Base-by-base conservation (phyloP, 331 rosid genomes). In the Stylosanthes scabra region DNA sequence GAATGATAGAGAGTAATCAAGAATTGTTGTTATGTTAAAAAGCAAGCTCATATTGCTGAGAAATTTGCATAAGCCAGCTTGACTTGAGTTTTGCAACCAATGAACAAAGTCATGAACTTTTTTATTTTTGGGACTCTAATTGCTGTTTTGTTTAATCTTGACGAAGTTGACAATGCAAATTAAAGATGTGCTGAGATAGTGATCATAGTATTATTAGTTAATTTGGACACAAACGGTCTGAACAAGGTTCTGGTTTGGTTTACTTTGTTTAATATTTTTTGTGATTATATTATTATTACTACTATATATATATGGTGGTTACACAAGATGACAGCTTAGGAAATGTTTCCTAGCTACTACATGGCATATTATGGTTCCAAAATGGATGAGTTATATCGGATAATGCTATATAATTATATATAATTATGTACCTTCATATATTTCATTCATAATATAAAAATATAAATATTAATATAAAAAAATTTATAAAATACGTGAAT, bases 261-360 rank as follows among this genome's bases (percentile, higher is more conserved):
- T 59, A 68, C 14, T 74, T 80, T 54, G 34, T 61, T 34, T 34
- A 34, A 34, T 34, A 34, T 34, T 34, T 49, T 37, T 45, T 31
- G 72, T 7, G 25, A 68, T 4, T 66, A 27, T 58, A 25, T 15
- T 58, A 57, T 42, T 27, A 41, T 29, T 54, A 52, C 1, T 15
- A 40, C 25, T 63, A 41, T 51, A 51, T 75, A 12, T 42, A 34
- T 68, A 25, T 79, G 11, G 41, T 25, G 37, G 58, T 56, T 56
- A 59, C 67, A 64, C 55, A 82, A 71, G 29, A 60, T 61, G 85
- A 78, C 87, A 78, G 78, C 85, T 74, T 67, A 41, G 49, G 29
- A 49, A 54, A 27, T 13, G 12, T 57, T 72, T 74, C 51, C 15
- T 56, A 20, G 25, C 25, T 20, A 4, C 39, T 34, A 49, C 37